phyloP scores from a whole-genome alignment of 225 moss, liverwort and hornwort species.

The Physcomitrellopsis africana region DNA sequence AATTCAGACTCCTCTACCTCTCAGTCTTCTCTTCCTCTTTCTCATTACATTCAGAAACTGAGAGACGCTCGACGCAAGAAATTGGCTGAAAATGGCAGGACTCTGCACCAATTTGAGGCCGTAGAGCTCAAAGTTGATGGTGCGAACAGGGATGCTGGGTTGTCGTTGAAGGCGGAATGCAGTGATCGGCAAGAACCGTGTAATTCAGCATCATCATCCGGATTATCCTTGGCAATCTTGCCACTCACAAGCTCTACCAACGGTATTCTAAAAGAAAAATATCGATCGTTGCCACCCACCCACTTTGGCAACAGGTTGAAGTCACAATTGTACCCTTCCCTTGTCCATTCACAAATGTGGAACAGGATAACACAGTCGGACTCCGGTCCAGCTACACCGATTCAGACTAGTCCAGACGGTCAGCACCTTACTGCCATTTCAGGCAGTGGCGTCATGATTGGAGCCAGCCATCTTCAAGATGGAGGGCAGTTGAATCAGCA shows the following conservation, averaged over 20 bases:
- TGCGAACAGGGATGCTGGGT: constrained; percentile 14
- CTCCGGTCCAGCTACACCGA: constrained; percentile 24
- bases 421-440: constrained; percentile 39
- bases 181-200: constrained; percentile 32
- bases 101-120: constrained; percentile 27
- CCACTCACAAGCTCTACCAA: constrained; percentile 29
- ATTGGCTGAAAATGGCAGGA: constrained; percentile 8
- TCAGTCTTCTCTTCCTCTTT: constrained; percentile 82
- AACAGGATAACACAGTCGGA: constrained; percentile 24
- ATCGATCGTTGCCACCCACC: constrained; percentile 7
- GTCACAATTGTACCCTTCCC: constrained; percentile 26
- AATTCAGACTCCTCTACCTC: constrained; percentile 62
- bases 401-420: constrained; percentile 17
- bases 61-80: constrained; percentile 61
- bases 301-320: constrained; percentile 33
- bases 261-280: constrained; percentile 16
- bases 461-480: constrained; percentile 50
- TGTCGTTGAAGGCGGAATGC: constrained; percentile 21
- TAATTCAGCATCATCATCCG: constrained; percentile 27
- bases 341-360: constrained; percentile 15
- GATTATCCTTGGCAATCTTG: constrained; percentile 35
- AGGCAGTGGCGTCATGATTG: constrained; percentile 26
- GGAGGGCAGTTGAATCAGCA: constrained; percentile 34
- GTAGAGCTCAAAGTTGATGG: not conserved
- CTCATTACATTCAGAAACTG: constrained; percentile 91